Evolutionary conservation across 208 protist genomes (phyloP).

Genomic region (Acanthamoeba healyi): DNA sequence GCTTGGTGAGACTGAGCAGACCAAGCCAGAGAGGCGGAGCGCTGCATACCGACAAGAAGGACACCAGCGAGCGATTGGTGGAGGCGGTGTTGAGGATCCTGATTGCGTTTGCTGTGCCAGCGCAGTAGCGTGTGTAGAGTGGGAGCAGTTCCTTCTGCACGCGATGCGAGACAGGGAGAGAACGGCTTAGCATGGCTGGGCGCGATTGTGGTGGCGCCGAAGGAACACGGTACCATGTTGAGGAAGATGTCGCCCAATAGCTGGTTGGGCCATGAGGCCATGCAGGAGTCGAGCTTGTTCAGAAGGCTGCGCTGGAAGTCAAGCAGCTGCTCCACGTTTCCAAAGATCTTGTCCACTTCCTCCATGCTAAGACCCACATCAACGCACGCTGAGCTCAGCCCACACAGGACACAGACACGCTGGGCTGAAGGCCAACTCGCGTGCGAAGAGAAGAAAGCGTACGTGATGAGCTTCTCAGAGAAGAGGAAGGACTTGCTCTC

Average conservation of each 20-base stretch:
- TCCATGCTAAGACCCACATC: background rate
- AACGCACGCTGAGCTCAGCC: background rate
- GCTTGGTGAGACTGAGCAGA: background rate
- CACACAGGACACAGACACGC: background rate
- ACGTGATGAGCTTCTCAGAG: slow-evolving; percentile 56
- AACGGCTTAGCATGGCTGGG: no score
- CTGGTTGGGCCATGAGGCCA: slow-evolving; percentile 29
- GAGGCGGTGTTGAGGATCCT: slow-evolving; percentile 13
- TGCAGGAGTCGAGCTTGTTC: slow-evolving; percentile 31
- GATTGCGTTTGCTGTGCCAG: slow-evolving; percentile 16
- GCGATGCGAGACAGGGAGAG: background rate
- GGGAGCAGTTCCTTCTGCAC: slow-evolving; percentile 59
- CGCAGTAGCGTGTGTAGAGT: slow-evolving; percentile 55
- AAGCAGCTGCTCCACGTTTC: slow-evolving; percentile 55
- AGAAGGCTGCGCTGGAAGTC: slow-evolving; percentile 51
- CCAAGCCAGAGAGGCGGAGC: background rate
- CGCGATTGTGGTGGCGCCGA: no score
- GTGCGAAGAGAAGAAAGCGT: background rate
- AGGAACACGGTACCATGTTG: background rate
- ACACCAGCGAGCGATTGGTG: slow-evolving; percentile 17
- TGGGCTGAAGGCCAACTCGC: no score
- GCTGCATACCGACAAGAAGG: background rate
- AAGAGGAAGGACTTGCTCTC: slow-evolving; percentile 61
- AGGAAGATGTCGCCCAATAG: slow-evolving; percentile 47
- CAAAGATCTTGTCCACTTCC: slow-evolving; percentile 31